A percentile compares a stretch with the other conserved stretches of the same genome.
Conservation (phyloP, 2,329 filamentous ascomycete species). For the Ophiostoma himal-ulmi region DNA sequence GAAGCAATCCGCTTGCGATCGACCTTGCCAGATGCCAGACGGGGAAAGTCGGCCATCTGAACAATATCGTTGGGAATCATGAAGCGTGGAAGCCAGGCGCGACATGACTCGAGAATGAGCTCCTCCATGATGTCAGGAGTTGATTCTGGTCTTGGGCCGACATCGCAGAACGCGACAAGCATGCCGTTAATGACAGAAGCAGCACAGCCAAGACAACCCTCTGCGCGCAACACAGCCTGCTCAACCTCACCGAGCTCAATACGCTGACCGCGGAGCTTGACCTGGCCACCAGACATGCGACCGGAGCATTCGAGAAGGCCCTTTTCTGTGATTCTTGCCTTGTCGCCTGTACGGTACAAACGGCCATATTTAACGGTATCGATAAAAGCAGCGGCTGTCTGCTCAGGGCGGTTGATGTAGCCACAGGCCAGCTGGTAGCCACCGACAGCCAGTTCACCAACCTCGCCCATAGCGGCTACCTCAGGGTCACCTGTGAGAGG, state of each 20-base stretch:
- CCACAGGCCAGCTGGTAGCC: slow-evolving; percentile 72
- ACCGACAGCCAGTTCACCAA: slow-evolving; percentile 76
- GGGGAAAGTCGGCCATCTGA: slow-evolving; percentile 59
- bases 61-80: slow-evolving; percentile 78
- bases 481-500: slow-evolving; percentile 1
- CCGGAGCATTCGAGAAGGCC: slow-evolving; percentile 79
- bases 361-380: slow-evolving; percentile 55
- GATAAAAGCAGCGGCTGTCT: slow-evolving; percentile 68
- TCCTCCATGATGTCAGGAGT: slow-evolving; percentile 32
- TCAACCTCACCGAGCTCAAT: slow-evolving; percentile 77
- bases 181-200: slow-evolving; percentile 61
- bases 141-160: slow-evolving; percentile 26
- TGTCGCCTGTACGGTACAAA: slow-evolving; percentile 81
- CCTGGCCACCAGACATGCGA: slow-evolving; percentile 71
- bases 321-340: slow-evolving; percentile 60
- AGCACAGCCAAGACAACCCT: slow-evolving; percentile 58
- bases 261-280: slow-evolving; percentile 80
- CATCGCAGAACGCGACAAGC: slow-evolving; percentile 68
- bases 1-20: slow-evolving; percentile 60
- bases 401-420: slow-evolving; percentile 74
- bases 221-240: slow-evolving; percentile 57
- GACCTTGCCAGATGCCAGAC: slow-evolving; percentile 76
- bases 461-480: slow-evolving; percentile 58
- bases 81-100: slow-evolving; percentile 69
- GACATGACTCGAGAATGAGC: slow-evolving; percentile 55